Conservation (phyloP, 306 rosid species). For the Notholithocarpus densiflorus region DNA sequence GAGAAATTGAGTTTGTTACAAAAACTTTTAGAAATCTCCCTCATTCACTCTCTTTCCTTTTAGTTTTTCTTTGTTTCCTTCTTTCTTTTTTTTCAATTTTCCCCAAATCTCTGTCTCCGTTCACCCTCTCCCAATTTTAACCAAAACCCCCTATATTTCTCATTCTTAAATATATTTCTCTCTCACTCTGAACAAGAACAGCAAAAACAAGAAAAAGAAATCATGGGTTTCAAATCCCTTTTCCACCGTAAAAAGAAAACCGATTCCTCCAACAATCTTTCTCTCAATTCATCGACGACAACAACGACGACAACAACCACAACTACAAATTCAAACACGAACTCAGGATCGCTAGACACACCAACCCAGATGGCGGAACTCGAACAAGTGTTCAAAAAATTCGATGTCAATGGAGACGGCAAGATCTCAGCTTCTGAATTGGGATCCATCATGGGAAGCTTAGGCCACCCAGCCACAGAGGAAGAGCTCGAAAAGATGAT, state of each 20-base stretch:
- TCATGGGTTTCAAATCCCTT: conserved; percentile 67
- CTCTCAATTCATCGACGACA: not conserved
- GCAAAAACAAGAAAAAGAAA: not conserved
- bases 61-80: no score
- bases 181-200: no score
- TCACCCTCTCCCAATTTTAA: no score
- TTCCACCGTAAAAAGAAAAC: conserved; percentile 58
- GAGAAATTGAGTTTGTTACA: no score
- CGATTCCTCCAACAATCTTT: not conserved
- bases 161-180: no score
- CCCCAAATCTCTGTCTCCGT: no score
- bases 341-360: not conserved
- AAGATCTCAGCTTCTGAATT: conserved; percentile 84
- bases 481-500: conserved; percentile 67
- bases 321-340: not conserved
- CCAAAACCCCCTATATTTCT: no score
- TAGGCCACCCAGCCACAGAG: conserved; percentile 54
- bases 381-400: conserved; percentile 71
- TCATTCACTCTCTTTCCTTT: no score
- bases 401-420: conserved; percentile 90
- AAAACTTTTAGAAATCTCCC: no score
- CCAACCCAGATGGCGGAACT: conserved; percentile 57
- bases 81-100: no score
- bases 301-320: not conserved
- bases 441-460: conserved; percentile 65